Evolutionary conservation across 192 early-diverging fungal genomes (phyloP), one percentile per base, ranked within the genome.

Genomic region (Coemansia sp.): DNA sequence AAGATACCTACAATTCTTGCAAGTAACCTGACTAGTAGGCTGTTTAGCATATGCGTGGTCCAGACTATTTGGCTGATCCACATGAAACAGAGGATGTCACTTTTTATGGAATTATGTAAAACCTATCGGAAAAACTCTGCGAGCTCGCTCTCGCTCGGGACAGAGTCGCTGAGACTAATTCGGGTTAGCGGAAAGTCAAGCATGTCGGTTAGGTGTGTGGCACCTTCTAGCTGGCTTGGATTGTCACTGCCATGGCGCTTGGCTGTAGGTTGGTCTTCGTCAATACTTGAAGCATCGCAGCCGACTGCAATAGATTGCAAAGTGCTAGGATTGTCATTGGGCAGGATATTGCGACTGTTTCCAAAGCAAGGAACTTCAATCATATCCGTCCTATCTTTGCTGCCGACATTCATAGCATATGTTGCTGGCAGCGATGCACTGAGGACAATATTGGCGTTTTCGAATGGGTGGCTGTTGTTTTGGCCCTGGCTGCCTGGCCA

Each of bases 371-470:
- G 23, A 9, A 48, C 24, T 14, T 51, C 45, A 20, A 36, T 9
- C 38, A 69, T 36, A 2, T 46, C 72, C 2, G 66, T 33, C 37
- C 16, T 66, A 0, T 60, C 51, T 14, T 50, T 43, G 9, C 33
- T 36, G n/a, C 42, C 58, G 9, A 66, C 23, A 35, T 36, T 35
- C 46, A 71, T 40, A 0, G 37, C 33, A 20, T 71, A 60, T 20
- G 58, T 65, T 35, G 51, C 42, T 66, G 65, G 65, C 23, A 39
- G 28, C 23, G 65, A 59, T n/a, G 40, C 31, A 38, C 42, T 59
- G 34, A 59, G n/a, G 28, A 66, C 40, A 31, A 55, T 53, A 24
- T 66, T 66, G 28, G 55, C 18, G 18, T 66, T 26, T 48, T 66
- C 65, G 28, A 58, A 66, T 28, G 65, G 65, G 21, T 14, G 42